Evolutionary conservation across 805 yeast genomes (phyloP).

Genomic region (Metschnikowia rubicola): DNA sequence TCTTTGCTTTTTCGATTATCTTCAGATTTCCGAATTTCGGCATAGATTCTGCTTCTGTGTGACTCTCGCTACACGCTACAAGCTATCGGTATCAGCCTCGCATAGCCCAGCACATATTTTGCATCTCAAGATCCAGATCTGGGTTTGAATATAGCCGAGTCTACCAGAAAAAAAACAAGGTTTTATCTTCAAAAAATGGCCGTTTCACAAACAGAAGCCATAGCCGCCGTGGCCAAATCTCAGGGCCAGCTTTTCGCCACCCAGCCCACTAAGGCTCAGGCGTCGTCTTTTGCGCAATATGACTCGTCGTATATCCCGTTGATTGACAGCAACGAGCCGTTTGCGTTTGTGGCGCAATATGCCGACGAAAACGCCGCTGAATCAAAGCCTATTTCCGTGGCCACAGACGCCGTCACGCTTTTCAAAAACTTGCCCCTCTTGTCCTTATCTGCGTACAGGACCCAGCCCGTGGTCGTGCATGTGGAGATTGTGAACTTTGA

Average conservation of each 20-base stretch:
- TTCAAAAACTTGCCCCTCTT: conserved; percentile 61
- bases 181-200: conserved; percentile 1
- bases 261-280: conserved; percentile 45
- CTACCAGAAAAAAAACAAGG: not conserved
- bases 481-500: conserved; percentile 59
- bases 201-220: conserved; percentile 16
- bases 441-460: conserved; percentile 32
- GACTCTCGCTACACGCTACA: too few relatives aligned
- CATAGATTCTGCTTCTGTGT: too few relatives aligned
- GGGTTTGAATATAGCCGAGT: not conserved
- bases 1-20: not conserved
- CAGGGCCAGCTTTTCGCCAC: conserved; percentile 39
- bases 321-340: conserved; percentile 52
- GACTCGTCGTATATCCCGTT: conserved; percentile 27
- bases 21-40: not conserved
- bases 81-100: too few relatives aligned
- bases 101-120: not conserved
- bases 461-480: conserved; percentile 53
- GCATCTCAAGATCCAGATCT: not conserved
- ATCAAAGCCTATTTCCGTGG: conserved; percentile 38
- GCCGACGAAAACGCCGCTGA: conserved; percentile 18
- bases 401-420: conserved; percentile 51
- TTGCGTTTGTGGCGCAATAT: conserved; percentile 39
- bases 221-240: conserved; percentile 21
- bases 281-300: conserved; percentile 27